Base-by-base conservation (phyloP, 192 early-diverging fungal species). In the Diversispora epigaea region DNA sequence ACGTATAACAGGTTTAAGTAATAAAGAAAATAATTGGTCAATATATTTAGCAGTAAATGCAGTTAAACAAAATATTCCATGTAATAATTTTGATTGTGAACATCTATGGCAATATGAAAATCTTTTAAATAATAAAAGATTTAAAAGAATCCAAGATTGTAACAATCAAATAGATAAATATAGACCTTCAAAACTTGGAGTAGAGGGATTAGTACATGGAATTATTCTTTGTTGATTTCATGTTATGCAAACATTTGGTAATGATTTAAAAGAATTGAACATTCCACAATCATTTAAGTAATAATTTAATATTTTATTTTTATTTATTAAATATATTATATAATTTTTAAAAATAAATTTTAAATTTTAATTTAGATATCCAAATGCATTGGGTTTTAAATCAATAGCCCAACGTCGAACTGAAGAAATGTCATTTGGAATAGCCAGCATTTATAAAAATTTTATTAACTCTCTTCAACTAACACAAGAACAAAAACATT, bases 391-490 rank as follows among this genome's bases (percentile, higher is more conserved):
- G 39, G 46, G 6, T 3, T 19, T 66, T 58, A 58, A 21, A 58
- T 6, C n/a, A 11, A 17, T 58, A 6, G 22, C 7, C 22, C 6
- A 17, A 17, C n/a, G 22, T 17, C 22, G n/a, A 11, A 65, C 15
- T 65, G 63, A 43, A 45, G 22, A 65, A 65, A 43, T 39, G n/a
- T 9, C 22, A 41, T 65, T 65, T 65, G 41, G n/a, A 65, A 66
- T 66, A 14, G 12, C 32, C 19, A 6, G 9, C 9, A 41, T 39
- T 65, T 45, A 45, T 39, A 65, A 43, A 39, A 65, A 65, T 65
- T 43, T 65, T 65, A 39, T 65, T 65, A 43, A 39, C 39, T 8
- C 22, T 17, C 63, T 65, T 65, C 22, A 5, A 25, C 41, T 43
- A 39, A 45, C 63, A 11, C 57, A 58, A 58, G 57, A 65, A 45